phyloP scores from a whole-genome alignment of 768 basidiomycete genomes.

The Chalciporus piperatus region DNA sequence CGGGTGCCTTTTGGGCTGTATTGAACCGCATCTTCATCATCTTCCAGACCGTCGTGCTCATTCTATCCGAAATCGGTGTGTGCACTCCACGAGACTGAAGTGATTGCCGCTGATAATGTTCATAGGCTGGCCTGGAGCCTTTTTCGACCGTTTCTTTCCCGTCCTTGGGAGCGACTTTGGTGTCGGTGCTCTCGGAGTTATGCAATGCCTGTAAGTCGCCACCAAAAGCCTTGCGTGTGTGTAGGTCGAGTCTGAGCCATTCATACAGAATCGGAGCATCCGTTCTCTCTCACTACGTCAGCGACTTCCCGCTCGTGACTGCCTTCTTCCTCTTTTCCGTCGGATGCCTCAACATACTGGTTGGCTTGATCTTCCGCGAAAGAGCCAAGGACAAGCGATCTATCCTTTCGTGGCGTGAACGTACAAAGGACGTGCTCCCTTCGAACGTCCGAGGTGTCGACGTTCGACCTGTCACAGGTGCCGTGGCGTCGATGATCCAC shows the following conservation, averaged over 20 bases:
- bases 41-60: conserved; percentile 72
- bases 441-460: conserved; percentile 30
- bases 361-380: conserved; percentile 78
- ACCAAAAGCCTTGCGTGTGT: neutral
- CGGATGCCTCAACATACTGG: conserved; percentile 79
- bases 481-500: conserved; percentile 12
- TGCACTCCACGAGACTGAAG: neutral
- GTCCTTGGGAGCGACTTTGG: conserved; percentile 87
- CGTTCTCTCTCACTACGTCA: conserved; percentile 74
- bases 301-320: conserved; percentile 81
- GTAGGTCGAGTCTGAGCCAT: neutral
- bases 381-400: conserved; percentile 62
- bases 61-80: conserved; percentile 46
- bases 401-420: conserved; percentile 63
- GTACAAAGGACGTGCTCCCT: conserved; percentile 56
- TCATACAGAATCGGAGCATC: conserved; percentile 57
- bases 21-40: conserved; percentile 83
- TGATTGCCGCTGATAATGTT: neutral
- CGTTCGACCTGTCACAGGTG: conserved; percentile 14
- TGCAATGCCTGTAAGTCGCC: conserved; percentile 71
- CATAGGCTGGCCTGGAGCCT: conserved; percentile 63
- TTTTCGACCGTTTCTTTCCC: conserved; percentile 89
- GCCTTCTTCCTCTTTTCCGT: conserved; percentile 84
- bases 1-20: conserved; percentile 90
- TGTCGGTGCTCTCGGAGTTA: conserved; percentile 81